Conservation (phyloP, 2,329 filamentous ascomycete species). For the Mycocentrospora acerina region DNA sequence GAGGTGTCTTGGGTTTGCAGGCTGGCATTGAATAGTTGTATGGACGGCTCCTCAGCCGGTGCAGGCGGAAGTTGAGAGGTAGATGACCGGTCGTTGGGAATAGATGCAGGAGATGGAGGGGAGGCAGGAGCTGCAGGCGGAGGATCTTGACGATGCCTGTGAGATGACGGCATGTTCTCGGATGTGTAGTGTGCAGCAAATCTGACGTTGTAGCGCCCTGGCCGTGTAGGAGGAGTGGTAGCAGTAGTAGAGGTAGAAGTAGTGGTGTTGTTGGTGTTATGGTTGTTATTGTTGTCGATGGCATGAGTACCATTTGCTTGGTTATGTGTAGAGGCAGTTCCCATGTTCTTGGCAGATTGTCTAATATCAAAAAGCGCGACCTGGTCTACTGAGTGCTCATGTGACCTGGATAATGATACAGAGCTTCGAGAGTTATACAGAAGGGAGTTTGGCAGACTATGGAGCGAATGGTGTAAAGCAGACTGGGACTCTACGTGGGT, state of each 20-base stretch:
- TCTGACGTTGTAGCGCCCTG: constrained; percentile 29
- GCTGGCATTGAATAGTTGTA: constrained; percentile 1
- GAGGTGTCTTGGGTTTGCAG: constrained; percentile 3
- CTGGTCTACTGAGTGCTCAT: constrained; percentile 11
- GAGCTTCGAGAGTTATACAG: constrained; percentile 1
- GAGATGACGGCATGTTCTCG: constrained; percentile 20
- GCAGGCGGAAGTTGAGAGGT: constrained; percentile 6
- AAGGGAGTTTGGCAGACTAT: constrained; percentile 9
- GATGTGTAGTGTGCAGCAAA: constrained; percentile 23
- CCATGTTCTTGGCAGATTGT: constrained; percentile 6
- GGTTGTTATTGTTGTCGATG: constrained; percentile 7
- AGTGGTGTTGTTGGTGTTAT: constrained; percentile 6
- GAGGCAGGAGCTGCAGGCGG: constrained; percentile 7
- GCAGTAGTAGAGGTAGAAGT: constrained; percentile 10
- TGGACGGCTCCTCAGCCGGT: constrained; percentile 10
- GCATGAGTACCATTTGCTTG: no score
- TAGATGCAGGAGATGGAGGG: constrained; percentile 4
- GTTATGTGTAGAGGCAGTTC: constrained; percentile 8
- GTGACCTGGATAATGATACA: constrained; percentile 10
- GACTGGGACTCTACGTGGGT: constrained; percentile 6
- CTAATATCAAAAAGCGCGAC: constrained; percentile 3
- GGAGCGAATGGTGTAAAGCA: constrained; percentile 3
- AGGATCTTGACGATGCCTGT: constrained; percentile 19
- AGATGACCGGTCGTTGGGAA: constrained; percentile 7
- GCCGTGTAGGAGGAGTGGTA: constrained; percentile 4